Base-by-base conservation (phyloP, 441 rosid genomes). In the Manihot esculenta region DNA sequence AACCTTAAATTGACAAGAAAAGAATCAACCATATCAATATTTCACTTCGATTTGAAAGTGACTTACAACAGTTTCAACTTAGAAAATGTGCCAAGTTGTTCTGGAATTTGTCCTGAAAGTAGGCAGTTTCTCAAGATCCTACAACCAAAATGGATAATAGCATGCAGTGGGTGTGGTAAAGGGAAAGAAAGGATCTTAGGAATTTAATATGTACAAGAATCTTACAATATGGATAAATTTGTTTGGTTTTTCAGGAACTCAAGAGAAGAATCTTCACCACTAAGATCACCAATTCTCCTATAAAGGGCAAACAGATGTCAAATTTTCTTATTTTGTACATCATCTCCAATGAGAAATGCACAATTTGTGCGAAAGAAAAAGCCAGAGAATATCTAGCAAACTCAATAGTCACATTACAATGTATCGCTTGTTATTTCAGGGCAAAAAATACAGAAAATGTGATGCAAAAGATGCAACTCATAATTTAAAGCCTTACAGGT, bases 281-380 rank as follows among this genome's bases (percentile, higher is more conserved):
- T 42, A 0, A 87, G 83, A 70, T 87, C 86, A 3, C 89, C 89
- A 23, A 85, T 82, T 71, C 85, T 80, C 87, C 91, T 85, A 62
- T 1, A 41, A 49, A 63, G 30, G 66, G 62, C 58, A 49, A 14
- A 58, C 64, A 24, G 26, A 48, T 26, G 35, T 26, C 68, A 38
- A 56, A 71, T 64, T 45, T 9, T 63, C 50, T 15, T 20, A 74
- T 41, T 58, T 18, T 24, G 27, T 48, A 26, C 10, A 45, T 13
- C 21, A 33, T 66, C 41, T 5, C 41, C 24, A 24, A 49, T 3
- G 18, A 59, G 48, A 13, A 20, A n/a, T 38, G 20, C 35, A 49
- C 45, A 58, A 47, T 57, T 50, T 62, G 27, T 2, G 35, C 33
- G 67, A 13, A 47, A 7, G 47, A 0, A 49, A 35, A 27, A 18